These are phyloP conservation scores for Cardiospermum halicacabum DNA, from an alignment of 345 rosid species.

Conservation along the genomic window DNA sequence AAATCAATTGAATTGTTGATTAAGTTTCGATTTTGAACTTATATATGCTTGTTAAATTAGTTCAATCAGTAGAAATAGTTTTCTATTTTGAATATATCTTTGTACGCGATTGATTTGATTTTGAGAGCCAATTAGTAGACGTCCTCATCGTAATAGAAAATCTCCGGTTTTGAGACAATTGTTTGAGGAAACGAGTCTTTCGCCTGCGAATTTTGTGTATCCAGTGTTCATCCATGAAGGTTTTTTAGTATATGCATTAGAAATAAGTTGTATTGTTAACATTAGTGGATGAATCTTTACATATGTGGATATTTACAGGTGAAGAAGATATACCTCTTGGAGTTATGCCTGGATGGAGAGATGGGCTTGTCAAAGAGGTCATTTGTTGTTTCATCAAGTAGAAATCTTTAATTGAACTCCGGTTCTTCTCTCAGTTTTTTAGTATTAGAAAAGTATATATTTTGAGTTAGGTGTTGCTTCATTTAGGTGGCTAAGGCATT, in stretches of 20 bases:
- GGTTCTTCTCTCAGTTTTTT: neutral
- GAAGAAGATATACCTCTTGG: slow-evolving; percentile 96
- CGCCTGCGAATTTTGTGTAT: slow-evolving; percentile 85
- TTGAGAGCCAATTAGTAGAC: slow-evolving; percentile 60
- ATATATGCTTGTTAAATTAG: no score
- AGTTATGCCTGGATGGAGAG: slow-evolving; percentile 99
- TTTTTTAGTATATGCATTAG: slow-evolving; percentile 19
- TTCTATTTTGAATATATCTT: no score
- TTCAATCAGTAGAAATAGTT: no score
- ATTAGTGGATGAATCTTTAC: neutral
- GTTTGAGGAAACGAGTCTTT: slow-evolving; percentile 77
- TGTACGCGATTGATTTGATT: no score
- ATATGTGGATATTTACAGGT: slow-evolving; percentile 38
- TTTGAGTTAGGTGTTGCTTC: neutral
- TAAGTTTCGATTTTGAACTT: no score
- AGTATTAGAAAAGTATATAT: neutral
- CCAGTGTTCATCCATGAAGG: slow-evolving; percentile 98
- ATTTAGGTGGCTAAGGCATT: slow-evolving; percentile 83
- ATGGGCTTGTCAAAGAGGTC: slow-evolving; percentile 88
- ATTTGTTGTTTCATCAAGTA: neutral
- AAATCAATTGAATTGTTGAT: no score
- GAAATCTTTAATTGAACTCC: neutral
- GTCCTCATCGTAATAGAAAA: slow-evolving; percentile 82
- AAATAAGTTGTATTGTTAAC: neutral
- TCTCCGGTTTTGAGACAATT: slow-evolving; percentile 68